Percentiles rank a stretch among this genome's conserved stretches.
phyloP scores from a whole-genome alignment of 2,329 filamentous ascomycete genomes.

The Pseudovirgaria hyperparasitica region DNA sequence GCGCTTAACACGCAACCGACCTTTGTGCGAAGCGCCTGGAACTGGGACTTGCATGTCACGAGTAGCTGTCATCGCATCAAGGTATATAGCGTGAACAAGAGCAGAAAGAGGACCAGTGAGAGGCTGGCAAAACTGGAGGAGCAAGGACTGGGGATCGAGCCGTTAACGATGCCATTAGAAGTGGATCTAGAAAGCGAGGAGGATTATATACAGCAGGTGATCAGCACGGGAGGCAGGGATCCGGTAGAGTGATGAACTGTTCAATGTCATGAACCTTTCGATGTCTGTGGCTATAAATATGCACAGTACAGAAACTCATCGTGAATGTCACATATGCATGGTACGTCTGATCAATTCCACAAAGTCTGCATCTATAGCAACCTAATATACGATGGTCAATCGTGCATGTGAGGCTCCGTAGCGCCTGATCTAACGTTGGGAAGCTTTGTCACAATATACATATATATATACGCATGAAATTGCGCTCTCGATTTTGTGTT shows the following conservation, averaged over 20 bases:
- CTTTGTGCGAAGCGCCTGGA: slow-evolving; percentile 35
- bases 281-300: no score
- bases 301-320: no score
- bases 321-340: no score
- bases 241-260: slow-evolving; percentile 32
- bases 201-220: slow-evolving; percentile 34
- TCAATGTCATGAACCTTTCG: no score
- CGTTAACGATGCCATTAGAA: slow-evolving; percentile 41
- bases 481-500: no score
- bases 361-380: no score
- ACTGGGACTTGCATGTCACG: slow-evolving; percentile 55
- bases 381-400: no score
- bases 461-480: no score
- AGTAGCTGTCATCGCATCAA: slow-evolving; percentile 47
- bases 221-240: slow-evolving; percentile 26
- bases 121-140: slow-evolving; percentile 41
- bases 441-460: no score
- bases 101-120: slow-evolving; percentile 33
- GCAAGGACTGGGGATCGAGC: slow-evolving; percentile 33
- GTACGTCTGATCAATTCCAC: no score
- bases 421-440: no score
- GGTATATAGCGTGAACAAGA: slow-evolving; percentile 50
- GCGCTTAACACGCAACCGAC: slow-evolving; percentile 34
- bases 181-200: slow-evolving; percentile 38
- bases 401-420: no score